Evolutionary conservation across 768 basidiomycete species (phyloP), one percentile per base, ranked within the genome.

Genomic region (Mycena crocata): DNA sequence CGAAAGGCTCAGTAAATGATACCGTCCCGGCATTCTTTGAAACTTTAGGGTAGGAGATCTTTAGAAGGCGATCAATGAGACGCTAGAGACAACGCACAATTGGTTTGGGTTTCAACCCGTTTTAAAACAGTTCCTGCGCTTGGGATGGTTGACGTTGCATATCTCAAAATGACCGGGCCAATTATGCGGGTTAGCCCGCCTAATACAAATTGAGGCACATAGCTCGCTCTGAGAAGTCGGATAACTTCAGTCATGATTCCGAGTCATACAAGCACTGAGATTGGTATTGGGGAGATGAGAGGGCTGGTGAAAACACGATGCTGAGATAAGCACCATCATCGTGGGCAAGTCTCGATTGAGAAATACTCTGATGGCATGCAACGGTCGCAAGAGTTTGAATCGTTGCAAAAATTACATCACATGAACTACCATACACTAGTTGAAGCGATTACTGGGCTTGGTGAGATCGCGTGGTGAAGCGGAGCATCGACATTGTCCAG

Each of bases 401-500:
- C n/a, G n/a, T n/a, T n/a, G n/a, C n/a, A n/a, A n/a, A n/a, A n/a
- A n/a, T 54, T 2, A 24, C 5, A 54, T 37, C 10, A 35, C 26
- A 26, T 61, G 19, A 3, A 23, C 42, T 60, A 66, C 58, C 64
- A 65, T 45, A 59, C 64, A 49, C 3, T 23, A 28, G 12, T 28
- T 14, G n/a, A n/a, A n/a, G 44, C 23, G 5, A 48, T 54, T 10
- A 50, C 24, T 1, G 65, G 65, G 34, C 65, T 66, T 7, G 65
- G 52, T 39, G 26, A 48, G 32, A 66, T 56, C 45, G 65, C 65
- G 19, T 50, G 60, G 34, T 67, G 59, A 37, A 62, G 66, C 24
- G 60, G 66, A 62, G 66, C 61, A 37, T 59, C 60, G 26, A 32
- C 42, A 34, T 67, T 57, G 54, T 90, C 89, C 72, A 93, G 73